phyloP scores from a whole-genome alignment of 768 basidiomycete species.

The Mycena belliarum region DNA sequence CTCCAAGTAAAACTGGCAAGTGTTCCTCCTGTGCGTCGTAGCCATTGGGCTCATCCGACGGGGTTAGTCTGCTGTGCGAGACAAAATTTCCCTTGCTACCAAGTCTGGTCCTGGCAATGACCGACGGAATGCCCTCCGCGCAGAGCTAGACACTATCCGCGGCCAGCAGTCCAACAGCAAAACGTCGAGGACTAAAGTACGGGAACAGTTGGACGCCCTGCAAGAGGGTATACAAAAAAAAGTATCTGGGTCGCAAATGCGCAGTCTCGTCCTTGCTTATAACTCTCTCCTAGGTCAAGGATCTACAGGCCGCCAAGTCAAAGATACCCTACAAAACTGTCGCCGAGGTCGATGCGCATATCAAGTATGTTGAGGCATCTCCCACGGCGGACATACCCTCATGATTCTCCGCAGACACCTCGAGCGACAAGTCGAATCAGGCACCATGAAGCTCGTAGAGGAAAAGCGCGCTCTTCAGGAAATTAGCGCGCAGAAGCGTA shows the following conservation, averaged over 20 bases:
- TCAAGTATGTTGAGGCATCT: conserved; percentile 58
- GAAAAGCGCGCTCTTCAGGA: conserved; percentile 96
- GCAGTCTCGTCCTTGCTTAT: not conserved
- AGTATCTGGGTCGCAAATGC: conserved; percentile 41
- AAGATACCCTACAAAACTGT: conserved; percentile 82
- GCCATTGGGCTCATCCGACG: conserved; percentile 9
- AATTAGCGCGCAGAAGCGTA: conserved; percentile 72
- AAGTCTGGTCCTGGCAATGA: conserved; percentile 71
- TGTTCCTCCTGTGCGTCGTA: conserved; percentile 23
- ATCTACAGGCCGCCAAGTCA: conserved; percentile 75
- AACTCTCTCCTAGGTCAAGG: conserved; percentile 63
- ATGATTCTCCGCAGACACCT: conserved; percentile 54
- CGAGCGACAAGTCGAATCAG: conserved; percentile 91
- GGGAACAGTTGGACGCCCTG: conserved; percentile 77
- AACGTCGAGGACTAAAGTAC: conserved; percentile 62
- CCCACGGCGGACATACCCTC: not conserved
- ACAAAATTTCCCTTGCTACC: conserved; percentile 68
- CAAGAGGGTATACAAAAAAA: conserved; percentile 83
- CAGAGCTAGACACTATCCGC: conserved; percentile 80
- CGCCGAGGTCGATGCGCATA: conserved; percentile 83
- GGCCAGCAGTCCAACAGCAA: conserved; percentile 80
- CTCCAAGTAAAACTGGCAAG: conserved; percentile 80
- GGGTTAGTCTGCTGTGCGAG: conserved; percentile 63
- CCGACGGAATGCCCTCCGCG: conserved; percentile 65
- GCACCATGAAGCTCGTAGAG: conserved; percentile 87